phyloP scores from a whole-genome alignment of 164 flowering plant species.

The Magnolia sinica region DNA sequence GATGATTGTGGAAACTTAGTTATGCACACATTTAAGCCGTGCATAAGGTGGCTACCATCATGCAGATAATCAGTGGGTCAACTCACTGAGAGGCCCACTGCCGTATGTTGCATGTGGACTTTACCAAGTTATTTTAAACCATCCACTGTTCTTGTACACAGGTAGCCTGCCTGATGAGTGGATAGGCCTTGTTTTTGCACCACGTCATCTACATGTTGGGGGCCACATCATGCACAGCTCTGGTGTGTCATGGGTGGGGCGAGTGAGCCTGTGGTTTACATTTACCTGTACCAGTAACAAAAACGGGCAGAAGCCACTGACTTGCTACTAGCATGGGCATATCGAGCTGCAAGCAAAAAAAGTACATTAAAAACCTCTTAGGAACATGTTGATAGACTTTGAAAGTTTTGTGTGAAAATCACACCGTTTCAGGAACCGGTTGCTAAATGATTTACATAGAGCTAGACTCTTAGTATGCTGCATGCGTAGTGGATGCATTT shows the following conservation, averaged over 20 bases:
- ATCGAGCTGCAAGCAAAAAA: conserved; percentile 53
- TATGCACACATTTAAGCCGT: neutral
- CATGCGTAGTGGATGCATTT: too few relatives aligned
- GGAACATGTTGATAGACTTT: neutral
- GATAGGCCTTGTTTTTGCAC: neutral
- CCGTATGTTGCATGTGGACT: neutral
- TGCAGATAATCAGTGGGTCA: neutral
- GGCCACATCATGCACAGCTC: neutral
- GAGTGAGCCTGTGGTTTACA: conserved; percentile 1
- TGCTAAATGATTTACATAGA: too few relatives aligned
- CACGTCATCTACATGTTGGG: neutral
- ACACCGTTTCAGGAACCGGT: too few relatives aligned
- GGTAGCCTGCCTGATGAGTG: neutral
- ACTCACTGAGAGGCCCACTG: neutral
- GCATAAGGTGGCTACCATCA: neutral
- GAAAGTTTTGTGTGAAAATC: neutral
- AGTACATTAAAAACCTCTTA: neutral
- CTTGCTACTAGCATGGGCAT: conserved; percentile 54
- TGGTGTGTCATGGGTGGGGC: neutral
- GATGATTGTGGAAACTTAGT: neutral
- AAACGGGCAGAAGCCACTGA: conserved; percentile 78
- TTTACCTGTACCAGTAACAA: conserved; percentile 63
- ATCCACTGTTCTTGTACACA: too few relatives aligned
- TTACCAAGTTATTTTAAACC: neutral
- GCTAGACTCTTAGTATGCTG: too few relatives aligned